phyloP scores from a whole-genome alignment of 305 asterid species.

The Solanum hybrid region DNA sequence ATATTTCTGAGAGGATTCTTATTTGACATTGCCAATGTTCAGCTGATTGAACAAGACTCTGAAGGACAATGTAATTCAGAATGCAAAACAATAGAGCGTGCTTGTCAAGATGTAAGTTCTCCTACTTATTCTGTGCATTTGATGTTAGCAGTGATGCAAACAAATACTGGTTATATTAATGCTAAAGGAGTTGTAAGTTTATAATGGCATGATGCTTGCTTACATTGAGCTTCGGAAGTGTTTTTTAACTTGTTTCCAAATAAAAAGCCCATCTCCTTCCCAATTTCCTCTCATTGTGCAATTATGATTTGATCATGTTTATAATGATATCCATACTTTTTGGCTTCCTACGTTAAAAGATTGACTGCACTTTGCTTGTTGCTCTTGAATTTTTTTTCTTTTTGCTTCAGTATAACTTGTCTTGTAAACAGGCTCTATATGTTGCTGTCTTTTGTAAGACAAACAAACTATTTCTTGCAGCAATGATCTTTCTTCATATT shows the following conservation, averaged over 20 bases:
- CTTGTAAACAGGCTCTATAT: background rate
- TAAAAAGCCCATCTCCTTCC: background rate
- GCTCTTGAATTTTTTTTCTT: background rate
- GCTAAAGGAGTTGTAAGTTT: background rate
- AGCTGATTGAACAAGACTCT: constrained; percentile 91
- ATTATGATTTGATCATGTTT: background rate
- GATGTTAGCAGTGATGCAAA: background rate
- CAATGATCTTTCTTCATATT: constrained; percentile 2
- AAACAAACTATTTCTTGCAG: background rate
- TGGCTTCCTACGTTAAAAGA: background rate
- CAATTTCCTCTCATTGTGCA: background rate
- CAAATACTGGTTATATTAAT: background rate
- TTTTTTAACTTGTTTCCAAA: background rate
- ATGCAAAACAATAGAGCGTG: constrained; percentile 91
- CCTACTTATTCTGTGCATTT: background rate
- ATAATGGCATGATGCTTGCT: background rate
- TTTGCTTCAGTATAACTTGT: background rate
- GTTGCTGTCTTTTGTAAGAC: background rate
- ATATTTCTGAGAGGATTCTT: constrained; percentile 9
- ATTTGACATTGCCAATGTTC: constrained; percentile 18
- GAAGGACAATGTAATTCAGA: constrained; percentile 91
- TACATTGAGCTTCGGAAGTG: background rate
- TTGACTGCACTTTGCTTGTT: background rate
- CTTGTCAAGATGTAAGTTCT: constrained; percentile 86
- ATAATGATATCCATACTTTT: background rate